Conservation (phyloP, 164 flowering plant genomes). For the Stephania yunnanensis region DNA sequence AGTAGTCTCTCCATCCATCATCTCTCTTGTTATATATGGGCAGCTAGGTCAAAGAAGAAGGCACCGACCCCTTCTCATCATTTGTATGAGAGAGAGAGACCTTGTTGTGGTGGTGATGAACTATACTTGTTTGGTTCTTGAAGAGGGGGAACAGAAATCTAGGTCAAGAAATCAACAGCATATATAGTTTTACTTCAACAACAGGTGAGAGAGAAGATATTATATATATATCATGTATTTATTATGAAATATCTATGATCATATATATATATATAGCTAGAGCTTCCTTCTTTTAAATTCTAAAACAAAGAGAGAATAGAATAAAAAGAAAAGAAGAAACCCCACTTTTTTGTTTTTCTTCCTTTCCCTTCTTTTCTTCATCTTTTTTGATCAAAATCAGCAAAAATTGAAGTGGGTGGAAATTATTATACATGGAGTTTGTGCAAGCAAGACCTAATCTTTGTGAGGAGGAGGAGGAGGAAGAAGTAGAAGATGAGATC, state of each 20-base stretch:
- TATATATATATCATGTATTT: too few relatives aligned
- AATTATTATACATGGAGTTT: slow-evolving; percentile 15
- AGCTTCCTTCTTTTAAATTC: too few relatives aligned
- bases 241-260: too few relatives aligned
- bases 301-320: too few relatives aligned
- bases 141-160: slow-evolving; percentile 2
- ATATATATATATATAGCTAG: too few relatives aligned
- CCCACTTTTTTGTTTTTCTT: neutral
- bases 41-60: slow-evolving; percentile 23
- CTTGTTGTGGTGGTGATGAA: neutral
- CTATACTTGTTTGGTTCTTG: slow-evolving; percentile 3
- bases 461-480: slow-evolving; percentile 14
- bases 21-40: slow-evolving; percentile 13
- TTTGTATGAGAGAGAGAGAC: slow-evolving; percentile 7
- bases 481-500: slow-evolving; percentile 3
- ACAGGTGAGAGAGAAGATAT: slow-evolving; percentile 3
- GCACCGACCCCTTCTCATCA: slow-evolving; percentile 23
- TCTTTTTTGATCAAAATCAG: neutral
- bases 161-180: neutral
- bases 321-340: neutral
- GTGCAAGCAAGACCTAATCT: slow-evolving; percentile 5
- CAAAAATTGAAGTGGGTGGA: neutral
- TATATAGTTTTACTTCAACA: too few relatives aligned
- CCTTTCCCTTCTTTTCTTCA: neutral
- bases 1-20: slow-evolving; percentile 12